These are phyloP conservation scores for Sugiyamaella xylanicola DNA, from an alignment of 1,139 yeast species.

Conservation along the genomic window DNA sequence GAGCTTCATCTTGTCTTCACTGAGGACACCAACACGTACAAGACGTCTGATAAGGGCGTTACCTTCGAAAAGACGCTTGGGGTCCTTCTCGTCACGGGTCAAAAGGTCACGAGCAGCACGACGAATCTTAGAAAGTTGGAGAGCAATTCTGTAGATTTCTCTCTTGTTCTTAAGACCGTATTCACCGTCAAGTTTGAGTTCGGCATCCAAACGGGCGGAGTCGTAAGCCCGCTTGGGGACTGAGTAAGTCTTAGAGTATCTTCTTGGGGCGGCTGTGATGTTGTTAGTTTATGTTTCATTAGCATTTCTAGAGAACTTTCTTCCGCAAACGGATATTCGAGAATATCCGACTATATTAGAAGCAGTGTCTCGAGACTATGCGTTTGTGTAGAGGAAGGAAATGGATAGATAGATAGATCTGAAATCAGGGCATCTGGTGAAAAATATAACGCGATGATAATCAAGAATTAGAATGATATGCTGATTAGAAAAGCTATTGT, in stretches of 20 bases:
- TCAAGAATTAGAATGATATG: too few species aligned
- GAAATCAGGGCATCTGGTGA: too few species aligned
- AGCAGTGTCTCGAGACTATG: too few species aligned
- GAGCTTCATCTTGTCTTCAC: constrained; percentile 99
- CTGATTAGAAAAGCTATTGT: too few species aligned
- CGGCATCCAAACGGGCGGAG: constrained; percentile 99
- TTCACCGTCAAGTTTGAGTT: constrained; percentile 99
- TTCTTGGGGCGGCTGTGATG: constrained; percentile 66
- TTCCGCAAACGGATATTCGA: too few species aligned
- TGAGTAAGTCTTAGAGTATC: constrained; percentile 98
- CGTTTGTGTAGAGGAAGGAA: too few species aligned
- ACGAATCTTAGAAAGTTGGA: constrained; percentile 99
- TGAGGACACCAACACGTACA: constrained; percentile 97
- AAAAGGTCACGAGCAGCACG: constrained; percentile 99
- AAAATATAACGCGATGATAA: too few species aligned
- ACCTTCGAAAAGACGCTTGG: constrained; percentile 99
- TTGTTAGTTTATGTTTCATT: not conserved
- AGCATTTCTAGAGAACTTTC: too few species aligned
- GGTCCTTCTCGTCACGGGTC: constrained; percentile 99
- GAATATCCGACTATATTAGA: too few species aligned
- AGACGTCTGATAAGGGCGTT: constrained; percentile 96
- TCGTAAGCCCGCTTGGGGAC: constrained; percentile 99
- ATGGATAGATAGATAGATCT: too few species aligned
- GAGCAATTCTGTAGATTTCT: constrained; percentile 98
- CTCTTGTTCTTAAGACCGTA: constrained; percentile 99